These are phyloP conservation scores for Aspergillus costaricaensis DNA, from an alignment of 2,329 filamentous ascomycete species.

Conservation along the genomic window DNA sequence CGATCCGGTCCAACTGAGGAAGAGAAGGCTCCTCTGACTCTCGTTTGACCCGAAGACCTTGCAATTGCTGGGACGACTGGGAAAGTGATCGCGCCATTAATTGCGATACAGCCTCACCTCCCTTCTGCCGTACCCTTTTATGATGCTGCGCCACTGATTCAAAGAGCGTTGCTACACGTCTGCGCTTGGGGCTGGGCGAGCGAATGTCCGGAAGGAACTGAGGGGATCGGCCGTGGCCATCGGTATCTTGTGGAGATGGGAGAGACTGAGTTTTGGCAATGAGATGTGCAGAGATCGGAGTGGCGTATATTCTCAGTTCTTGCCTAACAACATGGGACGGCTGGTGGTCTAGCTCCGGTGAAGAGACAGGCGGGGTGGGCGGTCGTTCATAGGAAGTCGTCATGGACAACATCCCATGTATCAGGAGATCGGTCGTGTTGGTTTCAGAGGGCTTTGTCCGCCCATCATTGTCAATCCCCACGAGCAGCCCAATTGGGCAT, in stretches of 20 bases:
- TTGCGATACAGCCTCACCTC: slow-evolving; percentile 43
- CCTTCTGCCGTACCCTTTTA: slow-evolving; percentile 41
- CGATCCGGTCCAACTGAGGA: slow-evolving; percentile 31
- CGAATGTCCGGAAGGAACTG: slow-evolving; percentile 42
- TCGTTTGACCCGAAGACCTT: slow-evolving; percentile 37
- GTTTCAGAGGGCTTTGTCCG: slow-evolving; percentile 20
- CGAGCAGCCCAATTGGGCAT: slow-evolving; percentile 43
- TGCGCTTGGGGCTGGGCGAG: slow-evolving; percentile 46
- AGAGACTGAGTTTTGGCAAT: slow-evolving; percentile 38
- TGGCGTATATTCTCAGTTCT: slow-evolving; percentile 41
- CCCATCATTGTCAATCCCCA: slow-evolving; percentile 31
- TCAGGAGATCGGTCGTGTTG: slow-evolving; percentile 38
- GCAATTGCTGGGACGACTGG: slow-evolving; percentile 33
- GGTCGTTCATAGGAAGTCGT: slow-evolving; percentile 30
- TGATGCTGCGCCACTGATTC: slow-evolving; percentile 46
- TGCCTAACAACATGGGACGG: slow-evolving; percentile 20
- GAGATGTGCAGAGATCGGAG: slow-evolving; percentile 37
- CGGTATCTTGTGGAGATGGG: slow-evolving; percentile 33
- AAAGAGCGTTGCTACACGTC: slow-evolving; percentile 46
- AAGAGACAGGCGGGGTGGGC: slow-evolving; percentile 40
- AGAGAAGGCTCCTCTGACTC: slow-evolving; percentile 37
- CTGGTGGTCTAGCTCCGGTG: slow-evolving; percentile 23
- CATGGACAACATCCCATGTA: slow-evolving; percentile 43
- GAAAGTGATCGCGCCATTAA: slow-evolving; percentile 39
- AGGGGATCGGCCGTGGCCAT: slow-evolving; percentile 25